Evolutionary conservation across 2,329 filamentous ascomycete species (phyloP), one percentile per base, ranked within the genome.

Genomic region (Colletotrichum camelliae): DNA sequence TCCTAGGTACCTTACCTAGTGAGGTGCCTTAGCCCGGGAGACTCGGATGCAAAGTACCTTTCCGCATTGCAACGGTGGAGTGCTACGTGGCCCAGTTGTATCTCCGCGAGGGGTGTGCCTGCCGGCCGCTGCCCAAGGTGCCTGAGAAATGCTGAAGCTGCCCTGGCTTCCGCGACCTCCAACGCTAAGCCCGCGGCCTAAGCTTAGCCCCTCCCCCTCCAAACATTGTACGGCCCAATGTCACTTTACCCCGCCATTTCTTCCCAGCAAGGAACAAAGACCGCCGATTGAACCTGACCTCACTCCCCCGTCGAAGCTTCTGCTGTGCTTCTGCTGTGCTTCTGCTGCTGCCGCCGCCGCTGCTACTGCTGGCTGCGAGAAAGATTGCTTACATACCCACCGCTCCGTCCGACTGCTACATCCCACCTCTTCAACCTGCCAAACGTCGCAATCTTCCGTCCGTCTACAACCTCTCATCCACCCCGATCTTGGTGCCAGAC

Each of bases 181-280:
- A 58, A 58, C 55, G 15, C 55, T 58, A 5, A 39, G 60, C 31
- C 31, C 18, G 21, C 24, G 57, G 52, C 39, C 67, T 37, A 37
- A 31, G 65, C 55, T 24, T 37, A 62, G 57, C 57, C 57, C 67
- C 55, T 62, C 67, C 67, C 67, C 67, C 67, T 70, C 67, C 57
- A 70, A 70, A 62, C 57, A 62, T 52, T 52, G 43, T 31, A 58
- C 33, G 66, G 67, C 67, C 29, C 55, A 70, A 70, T 70, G 55
- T 61, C 67, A 62, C 67, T 70, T 62, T 70, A 70, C 67, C 67
- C 67, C 67, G 67, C 67, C 37, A 70, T 70, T 52, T 18, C 33
- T 27, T 21, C 21, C 29, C 24, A 37, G 29, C 66, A 29, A 0
- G 43, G 43, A 52, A 61, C 27, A 33, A 16, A 39, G 31, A 55